Base-by-base conservation (phyloP, 805 yeast species). In the Kluyveromyces nonfermentans region DNA sequence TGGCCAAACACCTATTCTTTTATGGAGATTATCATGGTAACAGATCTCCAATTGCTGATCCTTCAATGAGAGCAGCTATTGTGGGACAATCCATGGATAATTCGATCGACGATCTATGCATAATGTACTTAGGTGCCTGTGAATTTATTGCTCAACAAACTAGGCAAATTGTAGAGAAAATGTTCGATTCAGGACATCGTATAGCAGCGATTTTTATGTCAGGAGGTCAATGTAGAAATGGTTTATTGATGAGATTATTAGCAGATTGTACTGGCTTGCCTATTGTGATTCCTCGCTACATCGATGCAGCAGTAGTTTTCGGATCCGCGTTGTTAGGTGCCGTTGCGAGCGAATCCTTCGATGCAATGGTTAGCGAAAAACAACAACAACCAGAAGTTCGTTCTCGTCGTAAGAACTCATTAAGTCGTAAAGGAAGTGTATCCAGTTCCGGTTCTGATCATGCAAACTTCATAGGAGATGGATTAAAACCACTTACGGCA, bases 71-170 rank as follows among this genome's bases (percentile, higher is more conserved):
- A 45, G 97, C 97, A 9, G 77, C 89, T 2, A 82, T 93, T 47
- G 82, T 88, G 51, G 98, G 98, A 3, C 88, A 85, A 56, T 78
- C 90, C 2, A 86, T 93, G 95, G 97, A 93, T 61, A 69, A 75
- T 9, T 80, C 95, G 0, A 69, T 93, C 35, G 86, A 88, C 54
- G 86, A 85, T 49, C 70, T 93, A 52, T 96, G 97, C 1, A 62
- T 86, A 47, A 82, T 79, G 52, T 93, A 93, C 60, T 74, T 89
- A 40, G 97, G 85, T 15, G 96, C 97, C 4, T 87, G 96, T 64
- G 98, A 93, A 68, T 93, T 93, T 56, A 89, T 93, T 63, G 96
- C 96, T 40, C 96, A 88, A 61, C 98, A 93, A 69, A 90, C 97
- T 0, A 78, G 96, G 56, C 98, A 93, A 56, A 93, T 93, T 58